A percentile compares a stretch with the other conserved stretches of the same genome.
phyloP scores from a whole-genome alignment of 2,329 filamentous ascomycete species.

The Coleophoma eucalyptorum region DNA sequence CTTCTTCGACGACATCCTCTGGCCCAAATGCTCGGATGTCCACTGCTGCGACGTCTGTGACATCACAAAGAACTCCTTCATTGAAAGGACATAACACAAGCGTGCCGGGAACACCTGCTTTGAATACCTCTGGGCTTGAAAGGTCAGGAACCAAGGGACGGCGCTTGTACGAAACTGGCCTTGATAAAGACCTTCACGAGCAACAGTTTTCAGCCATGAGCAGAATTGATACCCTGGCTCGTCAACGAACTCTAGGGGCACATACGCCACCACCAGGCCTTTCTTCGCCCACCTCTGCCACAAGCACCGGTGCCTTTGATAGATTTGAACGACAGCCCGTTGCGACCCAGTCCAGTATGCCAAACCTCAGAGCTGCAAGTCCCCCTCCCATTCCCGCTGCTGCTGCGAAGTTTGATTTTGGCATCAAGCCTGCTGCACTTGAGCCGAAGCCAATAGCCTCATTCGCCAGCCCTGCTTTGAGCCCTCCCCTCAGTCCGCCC shows the following conservation, averaged over 20 bases:
- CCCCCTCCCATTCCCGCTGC: slow-evolving; percentile 28
- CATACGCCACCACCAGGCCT: slow-evolving; percentile 20
- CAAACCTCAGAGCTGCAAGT: slow-evolving; percentile 60
- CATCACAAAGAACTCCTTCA: slow-evolving; percentile 62
- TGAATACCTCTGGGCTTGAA: slow-evolving; percentile 46
- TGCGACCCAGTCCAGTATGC: slow-evolving; percentile 60
- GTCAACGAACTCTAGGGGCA: slow-evolving; percentile 43
- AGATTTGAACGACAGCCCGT: slow-evolving; percentile 44
- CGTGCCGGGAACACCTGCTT: slow-evolving; percentile 29
- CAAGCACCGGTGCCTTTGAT: slow-evolving; percentile 35
- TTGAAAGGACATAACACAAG: slow-evolving; percentile 37
- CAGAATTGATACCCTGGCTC: slow-evolving; percentile 75
- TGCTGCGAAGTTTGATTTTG: slow-evolving; percentile 32
- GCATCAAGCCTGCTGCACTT: slow-evolving; percentile 23
- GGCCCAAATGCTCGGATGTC: slow-evolving; percentile 67
- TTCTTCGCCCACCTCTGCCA: slow-evolving; percentile 22
- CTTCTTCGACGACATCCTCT: slow-evolving; percentile 79
- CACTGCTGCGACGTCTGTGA: slow-evolving; percentile 83
- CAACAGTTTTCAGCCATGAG: slow-evolving; percentile 73
- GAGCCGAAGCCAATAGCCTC: slow-evolving; percentile 26
- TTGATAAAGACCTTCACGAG: slow-evolving; percentile 76
- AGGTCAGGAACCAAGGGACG: slow-evolving; percentile 66
- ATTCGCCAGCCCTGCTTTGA: slow-evolving; percentile 52
- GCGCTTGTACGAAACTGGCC: slow-evolving; percentile 77
- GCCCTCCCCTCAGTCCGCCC: slow-evolving; percentile 65